Base-by-base conservation (phyloP, 352 stramenopile species). In the Thraustochytrium striatum region DNA sequence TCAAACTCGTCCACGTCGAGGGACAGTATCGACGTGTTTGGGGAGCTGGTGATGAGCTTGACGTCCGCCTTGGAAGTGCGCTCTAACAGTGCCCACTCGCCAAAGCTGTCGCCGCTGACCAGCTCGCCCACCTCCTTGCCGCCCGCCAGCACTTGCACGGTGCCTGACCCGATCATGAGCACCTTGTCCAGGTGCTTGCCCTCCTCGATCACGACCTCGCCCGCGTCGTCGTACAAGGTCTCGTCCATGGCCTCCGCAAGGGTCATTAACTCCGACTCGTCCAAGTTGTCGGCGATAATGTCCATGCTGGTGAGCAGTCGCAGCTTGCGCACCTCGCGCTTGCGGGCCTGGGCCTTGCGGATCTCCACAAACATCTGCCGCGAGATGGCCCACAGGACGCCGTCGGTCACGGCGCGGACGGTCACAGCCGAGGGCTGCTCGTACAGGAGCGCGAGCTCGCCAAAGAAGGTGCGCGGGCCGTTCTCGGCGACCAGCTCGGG, bases 391-490 rank as follows among this genome's bases (percentile, higher is more conserved):
- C 70, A 80, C 0, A 80, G 43, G 7, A 80, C 58, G 57, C 70
- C 70, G 35, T 80, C 70, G 0, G 92, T 96, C 69, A 97, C 87
- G 25, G 95, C 95, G 35, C 93, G 85, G 62, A 95, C 93, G 1
- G 93, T 97, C 47, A 95, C 96, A 1, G 95, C 93, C 57, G 95
- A 87, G 8, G 95, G 95, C 84, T 92, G 90, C 78, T 97, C 97
- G 84, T 97, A 98, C 75, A 99, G 87, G 50, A 99, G 84, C 1
- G 95, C 94, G 0, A 98, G 83, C 82, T 99, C 96, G 33, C 96
- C 96, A 38, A 79, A 80, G 35, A 75, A 75, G 32, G 65, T 75
- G 21, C 41, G 7, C 16, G 65, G 65, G 21, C 65, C 65, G 41
- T 75, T 75, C 52, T 75, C 65, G 44, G 65, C 65, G 25, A 75